These are phyloP conservation scores for Scutellaria galericulata DNA, from an alignment of 257 asterid genomes.

Conservation along the genomic window DNA sequence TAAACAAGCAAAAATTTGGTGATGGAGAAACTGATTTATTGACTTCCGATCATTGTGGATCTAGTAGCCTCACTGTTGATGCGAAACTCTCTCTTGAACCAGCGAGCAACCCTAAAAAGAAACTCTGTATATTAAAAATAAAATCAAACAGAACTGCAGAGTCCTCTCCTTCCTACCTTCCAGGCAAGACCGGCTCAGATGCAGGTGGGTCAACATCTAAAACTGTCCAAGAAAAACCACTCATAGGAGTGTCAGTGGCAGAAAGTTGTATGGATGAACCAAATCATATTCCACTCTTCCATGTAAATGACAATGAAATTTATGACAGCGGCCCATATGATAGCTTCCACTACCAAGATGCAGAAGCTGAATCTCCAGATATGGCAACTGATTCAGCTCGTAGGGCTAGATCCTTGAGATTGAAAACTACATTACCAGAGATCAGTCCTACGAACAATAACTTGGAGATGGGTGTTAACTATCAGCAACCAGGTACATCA, in stretches of 20 bases:
- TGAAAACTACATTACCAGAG: slow-evolving; percentile 60
- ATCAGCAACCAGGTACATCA: slow-evolving; percentile 56
- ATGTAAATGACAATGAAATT: slow-evolving; percentile 42
- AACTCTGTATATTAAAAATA: slow-evolving; percentile 56
- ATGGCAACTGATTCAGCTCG: slow-evolving; percentile 75
- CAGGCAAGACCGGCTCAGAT: slow-evolving; percentile 29
- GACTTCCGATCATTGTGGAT: slow-evolving; percentile 40
- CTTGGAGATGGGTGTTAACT: slow-evolving; percentile 40
- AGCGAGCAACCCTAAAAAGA: slow-evolving; percentile 50
- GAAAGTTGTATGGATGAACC: slow-evolving; percentile 38
- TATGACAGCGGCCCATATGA: slow-evolving; percentile 43
- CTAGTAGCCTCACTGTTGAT: slow-evolving; percentile 37
- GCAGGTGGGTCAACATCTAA: slow-evolving; percentile 46
- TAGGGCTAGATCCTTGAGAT: slow-evolving; percentile 69
- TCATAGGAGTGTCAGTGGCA: slow-evolving; percentile 30
- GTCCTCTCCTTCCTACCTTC: slow-evolving; percentile 42
- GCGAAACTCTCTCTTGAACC: slow-evolving; percentile 39
- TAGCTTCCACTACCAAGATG: slow-evolving; percentile 44
- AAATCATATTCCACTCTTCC: slow-evolving; percentile 36
- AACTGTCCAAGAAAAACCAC: slow-evolving; percentile 44
- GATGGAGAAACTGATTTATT: slow-evolving; percentile 42
- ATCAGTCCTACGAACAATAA: slow-evolving; percentile 37
- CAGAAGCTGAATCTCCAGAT: slow-evolving; percentile 57
- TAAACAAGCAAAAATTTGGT: slow-evolving; percentile 35
- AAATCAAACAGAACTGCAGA: slow-evolving; percentile 53